These are phyloP conservation scores for Canna indica DNA, from an alignment of 176 grass and related monocot genomes.

Conservation along the genomic window DNA sequence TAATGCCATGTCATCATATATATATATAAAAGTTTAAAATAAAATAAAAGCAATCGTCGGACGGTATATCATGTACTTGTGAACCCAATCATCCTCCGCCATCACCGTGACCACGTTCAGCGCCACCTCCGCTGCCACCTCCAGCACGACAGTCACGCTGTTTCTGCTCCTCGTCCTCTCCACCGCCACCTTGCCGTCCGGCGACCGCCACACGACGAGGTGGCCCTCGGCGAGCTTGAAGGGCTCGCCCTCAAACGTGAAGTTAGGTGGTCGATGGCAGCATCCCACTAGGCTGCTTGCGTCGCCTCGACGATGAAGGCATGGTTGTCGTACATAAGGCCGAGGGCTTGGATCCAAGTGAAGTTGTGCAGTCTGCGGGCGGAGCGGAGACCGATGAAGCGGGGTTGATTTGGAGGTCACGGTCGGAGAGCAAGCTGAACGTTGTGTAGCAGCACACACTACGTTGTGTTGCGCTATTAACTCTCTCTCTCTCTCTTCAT, in stretches of 20 bases:
- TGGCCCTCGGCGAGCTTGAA: slow-evolving; percentile 21
- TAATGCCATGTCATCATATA: no score
- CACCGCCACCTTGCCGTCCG: slow-evolving; percentile 9
- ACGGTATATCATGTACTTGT: slow-evolving; percentile 23
- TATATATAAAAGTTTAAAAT: no score
- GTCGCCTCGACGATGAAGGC: slow-evolving; percentile 22
- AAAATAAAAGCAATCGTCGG: slow-evolving; percentile 26
- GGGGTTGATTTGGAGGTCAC: slow-evolving; percentile 28
- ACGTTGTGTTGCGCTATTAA: no score
- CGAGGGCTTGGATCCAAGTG: slow-evolving; percentile 36
- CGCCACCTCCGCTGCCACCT: slow-evolving; percentile 14
- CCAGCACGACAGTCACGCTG: slow-evolving; percentile 19
- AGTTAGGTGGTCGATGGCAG: slow-evolving; percentile 23
- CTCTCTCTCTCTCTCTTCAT: no score
- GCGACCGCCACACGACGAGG: slow-evolving; percentile 23
- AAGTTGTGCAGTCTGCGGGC: slow-evolving; percentile 24
- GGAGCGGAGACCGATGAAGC: slow-evolving; percentile 30
- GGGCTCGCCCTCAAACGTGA: slow-evolving; percentile 13
- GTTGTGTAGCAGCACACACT: no score
- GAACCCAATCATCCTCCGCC: slow-evolving; percentile 29
- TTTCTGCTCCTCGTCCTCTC: slow-evolving; percentile 26
- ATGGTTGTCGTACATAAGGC: slow-evolving; percentile 23
- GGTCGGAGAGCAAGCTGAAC: slow-evolving; percentile 20
- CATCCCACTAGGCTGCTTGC: slow-evolving; percentile 5
- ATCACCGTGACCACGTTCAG: slow-evolving; percentile 27